Base-by-base conservation (phyloP, 148 eudicot species). In the Spergularia bocconei region DNA sequence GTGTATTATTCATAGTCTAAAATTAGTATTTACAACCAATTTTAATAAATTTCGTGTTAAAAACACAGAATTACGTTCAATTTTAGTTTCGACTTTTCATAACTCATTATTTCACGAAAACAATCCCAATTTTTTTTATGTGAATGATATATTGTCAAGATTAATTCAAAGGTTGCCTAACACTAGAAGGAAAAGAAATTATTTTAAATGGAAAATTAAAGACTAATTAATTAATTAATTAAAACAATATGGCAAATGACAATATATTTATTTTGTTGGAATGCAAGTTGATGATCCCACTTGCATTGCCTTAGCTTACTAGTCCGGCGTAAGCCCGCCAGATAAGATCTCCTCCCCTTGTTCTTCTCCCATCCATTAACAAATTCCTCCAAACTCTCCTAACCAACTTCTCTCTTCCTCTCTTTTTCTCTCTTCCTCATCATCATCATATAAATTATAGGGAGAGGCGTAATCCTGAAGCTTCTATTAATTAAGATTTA, bases 221-320 rank as follows among this genome's bases (percentile, higher is more conserved):
- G 10, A 6, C 10, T 44, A 9, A 44, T 21, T 29, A 69, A 56
- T 29, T 29, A 29, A n/a, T n/a, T n/a, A n/a, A n/a, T n/a, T n/a
- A n/a, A n/a, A 29, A 29, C 3, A 67, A 55, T 44, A 6, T 44
- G 44, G 44, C 79, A 33, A 55, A 51, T 75, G 75, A 71, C 79
- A 75, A 75, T n/a, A 75, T n/a, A 29, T 17, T 8, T n/a, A n/a
- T 63, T 58, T 50, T 33, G 58, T 53, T 74, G 48, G 20, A 60
- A 11, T 80, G 82, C 82, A 80, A 80, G 16, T 79, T 79, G 86
- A 10, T 74, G 69, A 7, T 74, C 86, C 82, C 85, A 80, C 86
- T 80, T 83, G 83, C 86, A 36, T 44, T 44, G 36, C 3, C 36
- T 44, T 44, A 23, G 25, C 25, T 23, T 23, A 23, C 25, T 23